Evolutionary conservation across 2,329 filamentous ascomycete species (phyloP).

Genomic region (Claviceps capensis): DNA sequence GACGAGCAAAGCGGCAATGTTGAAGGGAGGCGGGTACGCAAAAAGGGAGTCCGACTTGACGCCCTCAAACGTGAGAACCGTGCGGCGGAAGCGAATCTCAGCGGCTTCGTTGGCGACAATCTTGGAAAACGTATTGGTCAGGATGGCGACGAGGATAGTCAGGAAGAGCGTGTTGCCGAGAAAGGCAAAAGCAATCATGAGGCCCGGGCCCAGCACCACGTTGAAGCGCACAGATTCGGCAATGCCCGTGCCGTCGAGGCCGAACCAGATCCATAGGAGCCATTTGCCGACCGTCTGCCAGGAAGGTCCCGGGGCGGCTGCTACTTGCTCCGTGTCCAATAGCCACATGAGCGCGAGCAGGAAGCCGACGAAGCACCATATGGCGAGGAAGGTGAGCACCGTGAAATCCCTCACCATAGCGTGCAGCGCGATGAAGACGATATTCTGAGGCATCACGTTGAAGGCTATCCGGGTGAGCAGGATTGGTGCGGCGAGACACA

Average conservation of each 20-base stretch:
- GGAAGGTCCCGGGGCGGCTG: constrained; percentile 4
- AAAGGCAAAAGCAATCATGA: constrained; percentile 62
- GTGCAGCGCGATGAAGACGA: constrained; percentile 59
- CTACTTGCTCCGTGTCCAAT: constrained; percentile 14
- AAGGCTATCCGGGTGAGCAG: constrained; percentile 58
- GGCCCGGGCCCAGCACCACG: constrained; percentile 48
- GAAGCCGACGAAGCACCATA: constrained; percentile 59
- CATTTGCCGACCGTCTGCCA: constrained; percentile 53
- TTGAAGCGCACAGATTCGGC: constrained; percentile 45
- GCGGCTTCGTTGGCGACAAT: constrained; percentile 56
- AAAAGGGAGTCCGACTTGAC: constrained; percentile 62
- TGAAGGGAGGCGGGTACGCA: constrained; percentile 56
- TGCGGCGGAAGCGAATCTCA: constrained; percentile 58
- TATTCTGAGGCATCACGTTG: constrained; percentile 60
- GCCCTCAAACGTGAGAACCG: constrained; percentile 59
- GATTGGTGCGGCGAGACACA: constrained; percentile 55
- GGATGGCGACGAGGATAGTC: constrained; percentile 60
- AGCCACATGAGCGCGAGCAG: constrained; percentile 58
- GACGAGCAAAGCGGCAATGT: constrained; percentile 48
- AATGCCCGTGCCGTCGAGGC: constrained; percentile 49
- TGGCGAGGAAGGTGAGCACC: constrained; percentile 49
- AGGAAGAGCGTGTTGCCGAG: constrained; percentile 63
- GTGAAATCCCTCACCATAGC: constrained; percentile 65
- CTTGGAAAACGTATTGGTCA: constrained; percentile 58
- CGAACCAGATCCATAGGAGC: constrained; percentile 74